Evolutionary conservation across 2,329 filamentous ascomycete species (phyloP).

Genomic region (Geoglossum cookeanum): DNA sequence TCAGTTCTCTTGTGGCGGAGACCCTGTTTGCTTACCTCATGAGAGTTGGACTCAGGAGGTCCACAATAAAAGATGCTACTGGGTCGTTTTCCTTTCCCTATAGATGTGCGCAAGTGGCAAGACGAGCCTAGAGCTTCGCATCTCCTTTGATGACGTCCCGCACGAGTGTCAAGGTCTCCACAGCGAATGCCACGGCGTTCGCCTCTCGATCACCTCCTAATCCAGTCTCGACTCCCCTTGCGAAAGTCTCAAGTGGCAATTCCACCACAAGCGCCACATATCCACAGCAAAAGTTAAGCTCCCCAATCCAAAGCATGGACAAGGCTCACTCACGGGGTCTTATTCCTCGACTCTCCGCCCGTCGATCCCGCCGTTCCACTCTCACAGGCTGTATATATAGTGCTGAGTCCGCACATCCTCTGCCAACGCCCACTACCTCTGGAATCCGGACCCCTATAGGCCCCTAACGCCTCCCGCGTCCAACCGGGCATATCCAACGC

Average conservation of each 20-base stretch:
- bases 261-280: conserved; percentile 44
- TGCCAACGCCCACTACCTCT: conserved; percentile 36
- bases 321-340: conserved; percentile 27
- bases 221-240: conserved; percentile 36
- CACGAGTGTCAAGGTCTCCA: conserved; percentile 35
- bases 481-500: conserved; percentile 40
- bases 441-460: conserved; percentile 41
- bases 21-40: neutral
- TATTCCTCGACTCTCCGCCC: conserved; percentile 34
- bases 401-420: conserved; percentile 34
- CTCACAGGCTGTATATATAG: conserved; percentile 39
- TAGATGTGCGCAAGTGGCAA: neutral
- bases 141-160: conserved; percentile 32
- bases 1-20: neutral
- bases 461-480: conserved; percentile 31
- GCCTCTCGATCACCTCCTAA: conserved; percentile 29
- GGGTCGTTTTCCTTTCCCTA: neutral
- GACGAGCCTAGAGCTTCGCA: neutral
- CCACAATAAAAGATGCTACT: neutral
- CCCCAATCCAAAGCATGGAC: neutral
- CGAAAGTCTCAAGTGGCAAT: conserved; percentile 30
- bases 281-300: conserved; percentile 21
- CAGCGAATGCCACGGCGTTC: conserved; percentile 45
- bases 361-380: conserved; percentile 46
- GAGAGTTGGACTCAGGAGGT: neutral